Percentiles rank a stretch among this genome's conserved stretches.
phyloP scores from a whole-genome alignment of 2,329 filamentous ascomycete genomes.

The Remersonia thermophila region DNA sequence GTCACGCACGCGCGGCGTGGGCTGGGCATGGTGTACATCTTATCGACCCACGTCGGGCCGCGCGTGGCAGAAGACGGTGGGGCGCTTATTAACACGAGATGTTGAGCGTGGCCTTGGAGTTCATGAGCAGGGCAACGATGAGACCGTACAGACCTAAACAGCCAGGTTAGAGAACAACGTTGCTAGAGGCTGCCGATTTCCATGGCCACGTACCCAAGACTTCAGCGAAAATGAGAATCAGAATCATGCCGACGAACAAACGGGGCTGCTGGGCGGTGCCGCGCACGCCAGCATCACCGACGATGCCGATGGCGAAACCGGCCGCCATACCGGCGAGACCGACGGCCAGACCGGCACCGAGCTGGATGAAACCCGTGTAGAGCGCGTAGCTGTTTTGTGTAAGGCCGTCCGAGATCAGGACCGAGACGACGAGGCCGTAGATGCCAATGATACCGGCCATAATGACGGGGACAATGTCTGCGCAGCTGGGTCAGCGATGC shows the following conservation, averaged over 20 bases:
- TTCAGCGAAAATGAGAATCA: constrained; percentile 99
- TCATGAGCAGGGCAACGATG: constrained; percentile 98
- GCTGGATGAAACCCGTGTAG: constrained; percentile 75
- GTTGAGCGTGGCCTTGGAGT: constrained; percentile 71
- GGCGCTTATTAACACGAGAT: constrained; percentile 42
- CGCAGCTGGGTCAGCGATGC: constrained; percentile 6
- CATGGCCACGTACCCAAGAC: constrained; percentile 62
- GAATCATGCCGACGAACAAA: constrained; percentile 92
- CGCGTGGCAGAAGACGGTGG: constrained; percentile 12
- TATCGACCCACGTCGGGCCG: constrained; percentile 24
- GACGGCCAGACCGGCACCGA: constrained; percentile 71
- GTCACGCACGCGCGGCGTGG: constrained; percentile 7
- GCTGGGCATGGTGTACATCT: constrained; percentile 18
- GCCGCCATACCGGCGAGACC: constrained; percentile 74
- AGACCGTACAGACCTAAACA: constrained; percentile 85
- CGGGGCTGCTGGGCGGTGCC: constrained; percentile 73
- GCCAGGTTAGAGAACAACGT: background rate
- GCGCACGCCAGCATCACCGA: constrained; percentile 78
- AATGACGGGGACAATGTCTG: constrained; percentile 98
- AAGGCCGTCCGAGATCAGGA: constrained; percentile 72
- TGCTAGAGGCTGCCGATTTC: background rate
- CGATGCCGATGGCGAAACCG: constrained; percentile 77
- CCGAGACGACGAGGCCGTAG: constrained; percentile 81
- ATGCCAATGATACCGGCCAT: constrained; percentile 99
- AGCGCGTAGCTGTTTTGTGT: constrained; percentile 55